Evolutionary conservation across 2,329 filamentous ascomycete genomes (phyloP).

Genomic region (Coleophoma cylindrospora): DNA sequence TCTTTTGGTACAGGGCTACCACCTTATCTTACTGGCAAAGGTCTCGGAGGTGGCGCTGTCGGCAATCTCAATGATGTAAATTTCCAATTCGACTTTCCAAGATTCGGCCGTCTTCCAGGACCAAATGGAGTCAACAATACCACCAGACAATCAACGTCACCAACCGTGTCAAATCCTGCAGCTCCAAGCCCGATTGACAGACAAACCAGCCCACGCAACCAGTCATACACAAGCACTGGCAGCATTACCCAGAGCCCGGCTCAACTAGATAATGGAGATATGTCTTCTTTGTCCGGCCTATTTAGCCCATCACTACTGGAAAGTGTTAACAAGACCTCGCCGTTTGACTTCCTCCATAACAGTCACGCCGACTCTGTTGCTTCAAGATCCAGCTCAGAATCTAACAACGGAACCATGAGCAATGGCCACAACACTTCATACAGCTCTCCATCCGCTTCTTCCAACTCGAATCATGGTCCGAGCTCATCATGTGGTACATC

Average conservation of each 20-base stretch:
- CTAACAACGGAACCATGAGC: slow-evolving; percentile 19
- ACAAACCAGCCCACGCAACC: slow-evolving; percentile 20
- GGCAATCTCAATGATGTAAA: slow-evolving; percentile 67
- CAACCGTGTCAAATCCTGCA: slow-evolving; percentile 10
- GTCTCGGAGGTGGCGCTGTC: slow-evolving; percentile 42
- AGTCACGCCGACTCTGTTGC: slow-evolving; percentile 35
- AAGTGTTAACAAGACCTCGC: slow-evolving; percentile 34
- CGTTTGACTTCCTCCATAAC: slow-evolving; percentile 34
- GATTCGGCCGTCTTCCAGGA: slow-evolving; percentile 71
- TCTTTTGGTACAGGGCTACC: slow-evolving; percentile 14
- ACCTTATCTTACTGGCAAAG: slow-evolving; percentile 31
- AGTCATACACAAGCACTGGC: slow-evolving; percentile 27
- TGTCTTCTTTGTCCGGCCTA: slow-evolving; percentile 50
- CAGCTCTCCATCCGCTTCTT: slow-evolving; percentile 60
- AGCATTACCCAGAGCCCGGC: slow-evolving; percentile 18
- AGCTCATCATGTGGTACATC: slow-evolving; percentile 72
- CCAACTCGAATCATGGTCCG: slow-evolving; percentile 53
- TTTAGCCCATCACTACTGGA: slow-evolving; percentile 53
- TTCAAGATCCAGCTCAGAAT: slow-evolving; percentile 35
- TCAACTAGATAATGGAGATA: slow-evolving; percentile 27
- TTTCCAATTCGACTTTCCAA: slow-evolving; percentile 95
- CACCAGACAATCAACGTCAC: slow-evolving; percentile 16
- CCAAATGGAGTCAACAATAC: slow-evolving; percentile 23
- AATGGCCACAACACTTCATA: slow-evolving; percentile 46
- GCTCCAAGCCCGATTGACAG: slow-evolving; percentile 16